Conservation (phyloP, 2,329 filamentous ascomycete genomes). For the Monilinia fructigena region DNA sequence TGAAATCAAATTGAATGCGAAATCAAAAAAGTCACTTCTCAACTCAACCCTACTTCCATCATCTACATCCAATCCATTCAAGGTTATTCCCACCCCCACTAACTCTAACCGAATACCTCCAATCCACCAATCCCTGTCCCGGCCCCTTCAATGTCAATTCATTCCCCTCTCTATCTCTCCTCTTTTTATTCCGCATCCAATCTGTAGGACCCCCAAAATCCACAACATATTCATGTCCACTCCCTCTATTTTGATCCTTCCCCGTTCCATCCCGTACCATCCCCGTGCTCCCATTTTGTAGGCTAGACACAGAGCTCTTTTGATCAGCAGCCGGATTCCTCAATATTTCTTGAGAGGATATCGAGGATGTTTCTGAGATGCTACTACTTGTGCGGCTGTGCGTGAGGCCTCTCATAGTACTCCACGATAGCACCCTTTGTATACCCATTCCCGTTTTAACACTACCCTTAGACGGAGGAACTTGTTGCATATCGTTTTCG, state of each 20-base stretch:
- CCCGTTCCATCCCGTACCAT: not conserved
- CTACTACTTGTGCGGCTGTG: not conserved
- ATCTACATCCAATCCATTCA: not conserved
- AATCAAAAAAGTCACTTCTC: not conserved
- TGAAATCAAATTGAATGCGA: too few species aligned
- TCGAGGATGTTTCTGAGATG: not conserved
- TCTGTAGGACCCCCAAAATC: not conserved
- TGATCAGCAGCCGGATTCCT: not conserved
- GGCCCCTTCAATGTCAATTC: not conserved
- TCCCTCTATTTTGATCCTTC: not conserved
- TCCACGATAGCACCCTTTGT: not conserved
- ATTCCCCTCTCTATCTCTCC: not conserved
- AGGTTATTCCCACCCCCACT: not conserved
- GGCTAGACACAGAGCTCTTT: not conserved
- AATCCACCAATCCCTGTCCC: not conserved
- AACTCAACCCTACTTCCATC: not conserved
- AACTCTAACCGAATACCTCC: conserved; percentile 3
- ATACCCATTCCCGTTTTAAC: not conserved
- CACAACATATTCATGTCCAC: not conserved
- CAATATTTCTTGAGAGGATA: not conserved
- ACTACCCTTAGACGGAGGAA: not conserved
- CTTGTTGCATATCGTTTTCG: not conserved
- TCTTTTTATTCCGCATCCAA: not conserved
- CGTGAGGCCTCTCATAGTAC: not conserved
- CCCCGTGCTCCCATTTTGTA: not conserved